Conservation (phyloP, 2,329 filamentous ascomycete genomes). For the Didymella keratinophila region DNA sequence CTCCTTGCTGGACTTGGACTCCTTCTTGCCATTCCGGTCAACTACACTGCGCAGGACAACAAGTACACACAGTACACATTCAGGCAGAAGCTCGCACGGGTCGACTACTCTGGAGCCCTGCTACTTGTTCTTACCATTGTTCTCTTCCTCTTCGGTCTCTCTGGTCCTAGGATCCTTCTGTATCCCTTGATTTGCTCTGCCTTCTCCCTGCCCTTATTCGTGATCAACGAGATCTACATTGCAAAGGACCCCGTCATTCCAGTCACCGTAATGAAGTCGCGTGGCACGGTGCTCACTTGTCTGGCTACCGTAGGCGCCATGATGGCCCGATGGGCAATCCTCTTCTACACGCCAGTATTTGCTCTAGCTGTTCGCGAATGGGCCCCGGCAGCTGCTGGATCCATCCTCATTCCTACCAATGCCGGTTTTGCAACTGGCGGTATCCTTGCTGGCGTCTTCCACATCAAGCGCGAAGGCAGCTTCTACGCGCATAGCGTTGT, state of each 20-base stretch:
- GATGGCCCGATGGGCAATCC: constrained; percentile 79
- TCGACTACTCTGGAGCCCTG: constrained; percentile 78
- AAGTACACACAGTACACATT: constrained; percentile 50
- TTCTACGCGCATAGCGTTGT: constrained; percentile 73
- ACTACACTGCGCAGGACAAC: constrained; percentile 48
- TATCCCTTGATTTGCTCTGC: constrained; percentile 67
- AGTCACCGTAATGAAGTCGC: constrained; percentile 71
- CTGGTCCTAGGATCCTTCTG: constrained; percentile 67
- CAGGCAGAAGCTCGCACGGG: constrained; percentile 64
- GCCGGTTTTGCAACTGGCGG: constrained; percentile 78
- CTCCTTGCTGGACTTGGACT: constrained; percentile 68
- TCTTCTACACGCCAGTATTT: constrained; percentile 84
- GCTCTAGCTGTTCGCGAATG: constrained; percentile 78
- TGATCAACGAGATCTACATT: constrained; percentile 69
- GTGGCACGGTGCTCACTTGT: constrained; percentile 76
- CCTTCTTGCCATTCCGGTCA: constrained; percentile 70
- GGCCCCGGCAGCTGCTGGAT: constrained; percentile 73
- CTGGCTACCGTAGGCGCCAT: constrained; percentile 78
- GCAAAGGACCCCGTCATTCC: constrained; percentile 78
- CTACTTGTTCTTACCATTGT: constrained; percentile 65
- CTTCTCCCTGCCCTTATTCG: constrained; percentile 60
- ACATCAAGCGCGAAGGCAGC: constrained; percentile 75
- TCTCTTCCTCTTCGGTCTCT: constrained; percentile 75
- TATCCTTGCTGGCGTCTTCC: constrained; percentile 74
- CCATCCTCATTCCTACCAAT: constrained; percentile 83